These are phyloP conservation scores for Tetradesmus lagerheimii DNA, from an alignment of 139 green algal genomes.

Conservation along the genomic window DNA sequence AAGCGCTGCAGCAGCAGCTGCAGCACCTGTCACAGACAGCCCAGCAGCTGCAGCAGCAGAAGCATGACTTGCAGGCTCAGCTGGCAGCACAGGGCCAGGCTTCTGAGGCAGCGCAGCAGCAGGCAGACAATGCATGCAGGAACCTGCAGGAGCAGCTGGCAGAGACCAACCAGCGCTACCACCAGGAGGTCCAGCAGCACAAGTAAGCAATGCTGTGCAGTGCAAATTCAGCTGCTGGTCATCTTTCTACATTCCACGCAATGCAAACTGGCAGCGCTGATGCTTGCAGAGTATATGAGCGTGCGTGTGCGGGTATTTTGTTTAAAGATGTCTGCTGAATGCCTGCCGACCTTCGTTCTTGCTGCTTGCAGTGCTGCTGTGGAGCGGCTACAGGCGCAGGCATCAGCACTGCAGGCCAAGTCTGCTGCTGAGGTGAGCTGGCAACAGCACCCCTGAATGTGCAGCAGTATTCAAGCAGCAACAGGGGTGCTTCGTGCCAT, in stretches of 20 bases:
- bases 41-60: constrained; percentile 29
- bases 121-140: not conserved
- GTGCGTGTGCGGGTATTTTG: not conserved
- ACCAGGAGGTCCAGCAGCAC: constrained; percentile 25
- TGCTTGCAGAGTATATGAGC: not conserved
- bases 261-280: not conserved
- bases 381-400: constrained; percentile 50
- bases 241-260: not conserved
- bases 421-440: constrained; percentile 18
- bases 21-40: not conserved
- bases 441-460: not conserved
- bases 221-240: not conserved
- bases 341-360: not conserved
- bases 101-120: constrained; percentile 3
- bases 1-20: constrained; percentile 25
- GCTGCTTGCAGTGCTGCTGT: constrained; percentile 36
- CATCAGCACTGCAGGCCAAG: constrained; percentile 17
- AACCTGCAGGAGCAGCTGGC: constrained; percentile 33
- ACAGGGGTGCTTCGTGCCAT: not conserved
- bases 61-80: constrained; percentile 22
- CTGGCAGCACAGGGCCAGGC: constrained; percentile 7
- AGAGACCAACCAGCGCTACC: not conserved
- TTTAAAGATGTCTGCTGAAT: not conserved
- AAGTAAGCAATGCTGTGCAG: not conserved
- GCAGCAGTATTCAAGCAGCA: not conserved